A percentile compares a stretch with the other conserved stretches of the same genome.
Conservation (phyloP, 306 rosid species). For the Citrullus amarus region DNA sequence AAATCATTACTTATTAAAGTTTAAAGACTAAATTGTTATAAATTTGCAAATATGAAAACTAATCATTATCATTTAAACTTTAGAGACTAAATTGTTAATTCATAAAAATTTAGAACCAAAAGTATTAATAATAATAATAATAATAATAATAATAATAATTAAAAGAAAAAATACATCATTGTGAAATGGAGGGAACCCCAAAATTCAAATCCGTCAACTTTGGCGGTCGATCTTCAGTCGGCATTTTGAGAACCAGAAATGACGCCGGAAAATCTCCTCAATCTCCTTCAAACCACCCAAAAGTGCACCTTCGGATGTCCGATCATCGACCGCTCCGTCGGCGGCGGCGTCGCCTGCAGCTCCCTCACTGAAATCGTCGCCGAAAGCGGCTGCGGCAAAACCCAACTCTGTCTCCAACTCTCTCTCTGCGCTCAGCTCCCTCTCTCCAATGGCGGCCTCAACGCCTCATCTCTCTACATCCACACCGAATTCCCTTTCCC, state of each 20-base stretch:
- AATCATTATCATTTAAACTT: too few species aligned
- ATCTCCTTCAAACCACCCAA: slow-evolving; percentile 11
- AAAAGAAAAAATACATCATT: too few species aligned
- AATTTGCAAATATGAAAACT: too few species aligned
- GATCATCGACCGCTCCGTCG: slow-evolving; percentile 41
- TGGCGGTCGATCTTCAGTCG: background rate
- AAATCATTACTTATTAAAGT: too few species aligned
- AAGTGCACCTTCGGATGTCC: slow-evolving; percentile 62
- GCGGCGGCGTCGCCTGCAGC: slow-evolving; percentile 68
- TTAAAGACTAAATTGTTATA: too few species aligned
- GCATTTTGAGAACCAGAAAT: background rate
- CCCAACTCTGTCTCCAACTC: slow-evolving; percentile 87
- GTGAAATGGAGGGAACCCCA: background rate
- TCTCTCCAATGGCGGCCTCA: slow-evolving; percentile 56
- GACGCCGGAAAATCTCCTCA: slow-evolving; percentile 38
- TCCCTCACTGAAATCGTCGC: slow-evolving; percentile 65
- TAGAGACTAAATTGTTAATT: too few species aligned
- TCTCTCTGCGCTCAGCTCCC: slow-evolving; percentile 70
- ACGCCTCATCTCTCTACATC: slow-evolving; percentile 59
- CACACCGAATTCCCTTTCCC: slow-evolving; percentile 78
- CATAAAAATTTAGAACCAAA: too few species aligned
- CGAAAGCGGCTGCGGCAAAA: slow-evolving; percentile 76
- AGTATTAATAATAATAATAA: too few species aligned
- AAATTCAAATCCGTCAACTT: background rate
- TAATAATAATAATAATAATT: too few species aligned